Base-by-base conservation (phyloP, 2,329 filamentous ascomycete species). In the Trichoderma sp. region DNA sequence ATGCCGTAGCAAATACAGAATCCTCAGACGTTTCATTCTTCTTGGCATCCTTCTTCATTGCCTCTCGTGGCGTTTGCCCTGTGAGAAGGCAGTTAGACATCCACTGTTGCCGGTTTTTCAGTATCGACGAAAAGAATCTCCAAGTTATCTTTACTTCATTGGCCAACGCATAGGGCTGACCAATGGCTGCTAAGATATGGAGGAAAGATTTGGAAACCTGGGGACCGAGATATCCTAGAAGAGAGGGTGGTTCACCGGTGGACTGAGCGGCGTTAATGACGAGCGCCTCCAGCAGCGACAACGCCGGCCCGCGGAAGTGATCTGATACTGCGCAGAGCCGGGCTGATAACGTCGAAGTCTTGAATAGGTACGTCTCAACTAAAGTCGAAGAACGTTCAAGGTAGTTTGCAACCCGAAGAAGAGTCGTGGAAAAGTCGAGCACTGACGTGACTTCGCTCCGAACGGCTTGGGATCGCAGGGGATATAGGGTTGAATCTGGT, bases 71-170 rank as follows among this genome's bases (percentile, higher is more conserved):
- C 0, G 94, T 94, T 77, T 91, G 92, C 26, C 95, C 96, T 7
- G 94, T 98, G 50, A 98, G 88, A 9, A 99, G 86, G 78, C 95
- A 97, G 73, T 97, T 93, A 0, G 95, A 93, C 84, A 99, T 93
- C 93, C 95, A 98, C 78, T 97, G 95, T 79, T 99, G 96, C 74
- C 94, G 91, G 79, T 94, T 95, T 75, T 92, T 92, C 73, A 99
- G 88, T 61, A 98, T 91, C 3, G 92, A 91, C 3, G 95, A 93
- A 68, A 98, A 90, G 77, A 99, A 91, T 71, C 88, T 89, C 96
- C 95, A 99, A 23, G 94, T 91, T 8, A 86, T 85, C 55, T 89
- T 87, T 53, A 92, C 89, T 68, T 94, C 88, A 6, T 85, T 80
- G 2, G 87, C 82, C 75, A 94, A 86, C 67, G 88, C 85, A 71